These are phyloP conservation scores for Gyromitra esculenta DNA, from an alignment of 2,329 filamentous ascomycete genomes.

Conservation along the genomic window DNA sequence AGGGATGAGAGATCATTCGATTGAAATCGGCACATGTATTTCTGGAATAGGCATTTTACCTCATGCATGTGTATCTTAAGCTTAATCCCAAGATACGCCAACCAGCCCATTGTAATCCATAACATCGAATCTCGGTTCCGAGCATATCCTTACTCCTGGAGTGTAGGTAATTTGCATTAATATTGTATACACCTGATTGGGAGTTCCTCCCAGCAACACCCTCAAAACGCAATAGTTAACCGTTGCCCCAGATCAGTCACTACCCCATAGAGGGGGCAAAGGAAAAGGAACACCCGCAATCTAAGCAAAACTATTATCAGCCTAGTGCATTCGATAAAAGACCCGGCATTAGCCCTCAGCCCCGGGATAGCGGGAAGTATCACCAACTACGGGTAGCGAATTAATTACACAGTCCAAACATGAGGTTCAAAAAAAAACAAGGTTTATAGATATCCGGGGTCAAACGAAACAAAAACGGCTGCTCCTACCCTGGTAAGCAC, in stretches of 20 bases:
- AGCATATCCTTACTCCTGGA: not conserved
- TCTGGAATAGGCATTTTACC: not conserved
- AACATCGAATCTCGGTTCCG: not conserved
- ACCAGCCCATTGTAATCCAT: not conserved
- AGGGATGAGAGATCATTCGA: not conserved
- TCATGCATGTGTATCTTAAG: not conserved
- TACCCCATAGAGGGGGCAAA: too few relatives aligned
- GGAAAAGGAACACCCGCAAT: not conserved
- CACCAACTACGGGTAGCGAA: not conserved
- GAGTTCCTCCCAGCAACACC: not conserved
- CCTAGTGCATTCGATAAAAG: not conserved
- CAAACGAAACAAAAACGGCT: not conserved
- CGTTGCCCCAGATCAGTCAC: too few relatives aligned
- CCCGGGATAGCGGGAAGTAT: not conserved
- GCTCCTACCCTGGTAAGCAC: slow-evolving; percentile 3
- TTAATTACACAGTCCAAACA: not conserved
- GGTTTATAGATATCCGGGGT: not conserved
- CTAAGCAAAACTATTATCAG: not conserved
- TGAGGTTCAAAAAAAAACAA: not conserved
- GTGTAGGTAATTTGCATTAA: not conserved
- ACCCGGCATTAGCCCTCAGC: not conserved
- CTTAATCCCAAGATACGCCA: not conserved
- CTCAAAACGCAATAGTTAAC: too few relatives aligned
- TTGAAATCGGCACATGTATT: not conserved
- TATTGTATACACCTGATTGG: not conserved